Conservation (phyloP, 768 basidiomycete genomes). For the Auriculariales sp. region DNA sequence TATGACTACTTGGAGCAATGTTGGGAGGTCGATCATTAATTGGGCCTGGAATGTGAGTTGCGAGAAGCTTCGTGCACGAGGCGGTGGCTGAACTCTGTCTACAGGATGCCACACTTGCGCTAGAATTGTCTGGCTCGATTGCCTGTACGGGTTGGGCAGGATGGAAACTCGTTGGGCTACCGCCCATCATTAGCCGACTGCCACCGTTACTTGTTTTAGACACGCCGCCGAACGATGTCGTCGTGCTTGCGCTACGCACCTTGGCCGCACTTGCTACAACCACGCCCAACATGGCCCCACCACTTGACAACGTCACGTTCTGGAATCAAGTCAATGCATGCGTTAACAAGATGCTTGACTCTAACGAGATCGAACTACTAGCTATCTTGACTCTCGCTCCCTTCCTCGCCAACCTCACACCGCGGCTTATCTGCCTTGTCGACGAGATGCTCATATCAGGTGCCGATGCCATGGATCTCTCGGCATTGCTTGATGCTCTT, state of each 20-base stretch:
- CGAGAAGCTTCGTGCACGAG: no score
- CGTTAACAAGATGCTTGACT: constrained; percentile 28
- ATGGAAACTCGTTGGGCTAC: constrained; percentile 56
- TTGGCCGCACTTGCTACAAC: no score
- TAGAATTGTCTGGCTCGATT: constrained; percentile 44
- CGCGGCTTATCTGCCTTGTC: constrained; percentile 25
- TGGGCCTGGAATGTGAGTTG: no score
- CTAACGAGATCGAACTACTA: constrained; percentile 32
- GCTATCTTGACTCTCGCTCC: constrained; percentile 38
- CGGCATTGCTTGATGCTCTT: no score
- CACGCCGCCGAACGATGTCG: no score
- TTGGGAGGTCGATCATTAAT: not conserved
- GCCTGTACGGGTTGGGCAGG: constrained; percentile 60
- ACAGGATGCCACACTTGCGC: constrained; percentile 24
- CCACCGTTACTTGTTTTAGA: no score
- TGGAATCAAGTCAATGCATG: constrained; percentile 24
- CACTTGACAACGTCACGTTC: not conserved
- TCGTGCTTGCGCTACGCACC: no score
- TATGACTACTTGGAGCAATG: constrained; percentile 20
- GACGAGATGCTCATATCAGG: constrained; percentile 27
- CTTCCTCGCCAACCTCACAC: constrained; percentile 33
- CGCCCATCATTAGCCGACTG: constrained; percentile 17
- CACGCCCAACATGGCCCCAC: not conserved
- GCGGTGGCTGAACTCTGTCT: not conserved
- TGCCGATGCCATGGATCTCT: no score